Evolutionary conservation across 1,284 basidiomycete genomes (phyloP).

Genomic region (Anthracocystis panici-leucophaei): DNA sequence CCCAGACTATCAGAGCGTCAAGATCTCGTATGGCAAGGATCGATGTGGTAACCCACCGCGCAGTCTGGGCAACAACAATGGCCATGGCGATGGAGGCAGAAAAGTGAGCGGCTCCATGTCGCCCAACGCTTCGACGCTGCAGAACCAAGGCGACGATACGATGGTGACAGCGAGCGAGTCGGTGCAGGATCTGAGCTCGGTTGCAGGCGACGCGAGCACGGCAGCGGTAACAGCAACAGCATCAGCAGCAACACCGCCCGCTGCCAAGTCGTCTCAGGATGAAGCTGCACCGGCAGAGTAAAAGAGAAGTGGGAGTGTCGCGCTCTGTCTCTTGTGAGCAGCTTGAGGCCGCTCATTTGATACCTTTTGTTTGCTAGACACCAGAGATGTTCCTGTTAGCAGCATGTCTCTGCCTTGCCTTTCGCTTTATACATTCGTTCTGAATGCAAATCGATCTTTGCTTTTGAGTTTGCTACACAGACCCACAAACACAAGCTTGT

Average conservation of each 20-base stretch:
- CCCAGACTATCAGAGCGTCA: conserved; percentile 63
- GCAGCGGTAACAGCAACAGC: conserved; percentile 1
- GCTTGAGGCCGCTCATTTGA: neutral
- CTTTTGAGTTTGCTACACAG: neutral
- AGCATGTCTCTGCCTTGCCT: neutral
- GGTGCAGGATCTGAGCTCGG: conserved; percentile 41
- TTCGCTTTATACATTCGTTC: neutral
- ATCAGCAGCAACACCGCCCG: conserved; percentile 1
- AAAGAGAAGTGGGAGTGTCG: neutral
- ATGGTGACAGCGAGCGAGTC: conserved; percentile 55
- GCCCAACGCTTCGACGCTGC: conserved; percentile 29
- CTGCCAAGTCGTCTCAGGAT: conserved; percentile 14
- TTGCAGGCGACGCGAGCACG: conserved; percentile 14
- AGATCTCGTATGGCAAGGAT: conserved; percentile 68
- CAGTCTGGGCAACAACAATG: conserved; percentile 40
- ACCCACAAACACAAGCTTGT: neutral
- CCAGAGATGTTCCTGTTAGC: neutral
- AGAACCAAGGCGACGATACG: conserved; percentile 43
- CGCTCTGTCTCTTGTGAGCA: neutral
- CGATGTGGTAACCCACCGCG: conserved; percentile 65
- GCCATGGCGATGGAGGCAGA: conserved; percentile 19
- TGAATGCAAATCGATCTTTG: too few species aligned
- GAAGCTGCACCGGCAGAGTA: conserved; percentile 16
- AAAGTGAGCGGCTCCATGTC: conserved; percentile 45
- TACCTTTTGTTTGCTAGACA: conserved; percentile 8